Base-by-base conservation (phyloP, 1,284 basidiomycete genomes). In the Cerioporus squamosus region DNA sequence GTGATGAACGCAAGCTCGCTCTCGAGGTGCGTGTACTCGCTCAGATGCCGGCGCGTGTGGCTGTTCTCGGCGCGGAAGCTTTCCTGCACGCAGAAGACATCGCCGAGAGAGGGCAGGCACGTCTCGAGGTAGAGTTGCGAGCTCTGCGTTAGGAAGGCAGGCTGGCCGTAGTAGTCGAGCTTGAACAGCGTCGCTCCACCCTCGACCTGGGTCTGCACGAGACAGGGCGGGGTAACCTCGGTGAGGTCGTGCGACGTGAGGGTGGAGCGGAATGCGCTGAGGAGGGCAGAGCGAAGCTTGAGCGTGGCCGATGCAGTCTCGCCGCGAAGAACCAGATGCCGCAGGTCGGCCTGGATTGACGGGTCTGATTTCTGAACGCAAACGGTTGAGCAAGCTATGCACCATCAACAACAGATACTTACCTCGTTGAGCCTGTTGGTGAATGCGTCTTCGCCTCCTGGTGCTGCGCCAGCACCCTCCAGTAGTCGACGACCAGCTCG, bases 1-100 rank as follows among this genome's bases (percentile, higher is more conserved):
- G 70, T 68, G 29, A 73, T 75, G 70, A 92, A 92, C 0, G 86
- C 86, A 79, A 93, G 87, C 71, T 97, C 97, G 0, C 91, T 95
- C 75, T 99, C 97, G 55, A 97, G 83, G 97, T 99, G 99, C 93
- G 94, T 97, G 74, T 99, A 99, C 72, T 99, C 97, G 48, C 94
- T 87, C 7, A 99, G 83, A 74, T 99, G 97, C n/a, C 97, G 83
- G 49, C 86, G 87, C 1, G 97, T 98, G 66, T 90, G 83, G 4
- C 88, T 92, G 7, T 87, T 86, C 69, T 99, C 97, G 18, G 97
- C 97, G 22, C 97, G 89, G 75, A 99, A 99, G 58, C 89, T 89
- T 0, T 97, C 96, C 0, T 91, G 90, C 23, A 98, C 82, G 0
- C 95, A 95, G 78, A 95, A 99, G 0, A 94, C 91, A 26, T 95